Evolutionary conservation across 179 eudicot genomes (phyloP).

Genomic region (Nepenthes alata): DNA sequence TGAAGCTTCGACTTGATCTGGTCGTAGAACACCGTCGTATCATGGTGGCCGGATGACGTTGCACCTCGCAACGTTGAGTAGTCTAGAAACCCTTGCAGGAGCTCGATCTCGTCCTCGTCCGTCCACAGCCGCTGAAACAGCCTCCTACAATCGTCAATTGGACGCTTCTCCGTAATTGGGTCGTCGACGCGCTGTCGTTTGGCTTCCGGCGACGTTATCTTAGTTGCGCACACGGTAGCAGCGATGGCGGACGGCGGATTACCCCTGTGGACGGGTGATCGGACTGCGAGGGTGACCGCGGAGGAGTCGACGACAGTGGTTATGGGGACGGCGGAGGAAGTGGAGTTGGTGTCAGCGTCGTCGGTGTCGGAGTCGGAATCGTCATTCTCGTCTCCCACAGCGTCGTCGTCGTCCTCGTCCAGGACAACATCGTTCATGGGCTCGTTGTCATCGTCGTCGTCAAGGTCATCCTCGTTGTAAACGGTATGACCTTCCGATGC

Average conservation of each 20-base stretch:
- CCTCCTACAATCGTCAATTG: conserved; percentile 52
- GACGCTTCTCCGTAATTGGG: conserved; percentile 25
- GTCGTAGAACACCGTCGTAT: conserved; percentile 81
- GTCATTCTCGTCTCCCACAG: not conserved
- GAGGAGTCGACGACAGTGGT: conserved; percentile 9
- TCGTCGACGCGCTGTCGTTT: conserved; percentile 17
- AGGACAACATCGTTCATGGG: conserved; percentile 22
- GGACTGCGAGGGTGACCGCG: conserved; percentile 19
- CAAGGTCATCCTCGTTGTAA: conserved; percentile 29
- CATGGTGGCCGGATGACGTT: conserved; percentile 47
- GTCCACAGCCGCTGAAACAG: conserved; percentile 84
- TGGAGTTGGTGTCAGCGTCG: conserved; percentile 5
- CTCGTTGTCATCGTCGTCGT: conserved; percentile 22
- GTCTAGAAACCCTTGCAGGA: conserved; percentile 66
- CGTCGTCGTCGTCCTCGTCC: conserved; percentile 8
- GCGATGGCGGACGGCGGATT: conserved; percentile 6
- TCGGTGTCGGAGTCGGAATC: conserved; percentile 6
- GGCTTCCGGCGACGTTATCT: conserved; percentile 7
- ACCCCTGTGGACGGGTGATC: conserved; percentile 12
- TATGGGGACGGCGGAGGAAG: conserved; percentile 6
- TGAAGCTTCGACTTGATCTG: conserved; percentile 74
- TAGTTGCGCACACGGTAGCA: not conserved
- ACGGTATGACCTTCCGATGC: conserved; percentile 4
- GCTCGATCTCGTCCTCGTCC: conserved; percentile 94
- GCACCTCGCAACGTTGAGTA: conserved; percentile 43